Conservation (phyloP, 495 filamentous ascomycete species). For the Aspergillus panamensis region DNA sequence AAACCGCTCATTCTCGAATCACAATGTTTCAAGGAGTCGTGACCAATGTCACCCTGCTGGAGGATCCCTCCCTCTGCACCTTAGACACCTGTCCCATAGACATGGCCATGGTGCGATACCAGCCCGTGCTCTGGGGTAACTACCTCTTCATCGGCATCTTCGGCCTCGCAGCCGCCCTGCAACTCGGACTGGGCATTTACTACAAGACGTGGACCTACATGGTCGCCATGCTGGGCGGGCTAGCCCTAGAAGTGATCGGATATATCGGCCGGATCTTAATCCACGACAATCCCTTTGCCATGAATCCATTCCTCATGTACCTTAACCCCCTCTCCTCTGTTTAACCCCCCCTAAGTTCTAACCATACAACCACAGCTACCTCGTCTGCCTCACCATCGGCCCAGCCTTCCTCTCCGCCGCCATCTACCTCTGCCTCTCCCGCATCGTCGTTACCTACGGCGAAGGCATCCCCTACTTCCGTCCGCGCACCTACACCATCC, state of each 20-base stretch:
- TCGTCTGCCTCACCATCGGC: conserved; percentile 52
- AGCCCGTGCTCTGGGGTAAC: conserved; percentile 37
- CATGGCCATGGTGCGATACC: conserved; percentile 30
- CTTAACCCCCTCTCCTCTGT: neutral
- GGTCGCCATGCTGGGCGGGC: conserved; percentile 24
- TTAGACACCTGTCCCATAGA: conserved; percentile 37
- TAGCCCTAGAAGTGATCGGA: conserved; percentile 35
- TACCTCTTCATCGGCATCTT: conserved; percentile 33
- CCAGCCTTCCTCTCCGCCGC: conserved; percentile 55
- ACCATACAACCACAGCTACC: conserved; percentile 27
- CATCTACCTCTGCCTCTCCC: conserved; percentile 57
- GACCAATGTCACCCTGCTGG: conserved; percentile 11
- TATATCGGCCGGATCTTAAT: conserved; percentile 32
- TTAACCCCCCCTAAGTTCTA: neutral
- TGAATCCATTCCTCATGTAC: conserved; percentile 31
- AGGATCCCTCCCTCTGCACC: conserved; percentile 28
- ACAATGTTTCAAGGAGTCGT: conserved; percentile 1
- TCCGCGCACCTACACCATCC: conserved; percentile 49
- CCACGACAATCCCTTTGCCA: conserved; percentile 32
- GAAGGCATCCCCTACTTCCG: conserved; percentile 43
- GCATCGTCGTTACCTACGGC: conserved; percentile 51
- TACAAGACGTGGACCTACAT: conserved; percentile 33
- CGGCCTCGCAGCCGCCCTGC: conserved; percentile 23
- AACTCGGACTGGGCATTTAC: conserved; percentile 27
- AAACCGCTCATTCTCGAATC: neutral